These are phyloP conservation scores for Talaromyces sp. DNA, from an alignment of 2,329 filamentous ascomycete genomes.

Conservation along the genomic window DNA sequence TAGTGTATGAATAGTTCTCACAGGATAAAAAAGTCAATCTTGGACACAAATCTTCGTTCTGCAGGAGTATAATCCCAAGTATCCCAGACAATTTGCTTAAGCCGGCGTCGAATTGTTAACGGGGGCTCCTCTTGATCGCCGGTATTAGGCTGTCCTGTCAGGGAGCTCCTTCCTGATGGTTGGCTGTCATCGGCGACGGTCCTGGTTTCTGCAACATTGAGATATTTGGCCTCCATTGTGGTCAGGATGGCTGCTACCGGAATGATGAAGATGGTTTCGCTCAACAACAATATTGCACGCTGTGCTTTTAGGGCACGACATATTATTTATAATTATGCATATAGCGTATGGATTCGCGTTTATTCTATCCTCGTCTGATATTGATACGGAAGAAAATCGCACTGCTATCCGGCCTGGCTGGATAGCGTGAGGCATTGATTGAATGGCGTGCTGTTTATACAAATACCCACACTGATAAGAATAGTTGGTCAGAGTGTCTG, in stretches of 20 bases:
- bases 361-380: neutral
- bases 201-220: neutral
- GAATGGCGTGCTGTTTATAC: neutral
- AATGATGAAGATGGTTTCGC: neutral
- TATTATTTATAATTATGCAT: neutral
- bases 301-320: neutral
- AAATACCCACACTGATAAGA: neutral
- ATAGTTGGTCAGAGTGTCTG: no score
- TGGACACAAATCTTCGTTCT: constrained; percentile 8
- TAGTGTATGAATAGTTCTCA: neutral
- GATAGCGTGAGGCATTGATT: neutral
- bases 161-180: neutral
- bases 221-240: neutral
- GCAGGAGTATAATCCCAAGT: constrained; percentile 6
- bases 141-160: neutral
- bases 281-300: neutral
- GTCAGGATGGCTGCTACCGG: neutral
- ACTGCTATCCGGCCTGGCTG: neutral
- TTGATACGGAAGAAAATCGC: neutral
- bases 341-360: neutral
- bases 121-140: neutral
- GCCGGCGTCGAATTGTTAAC: neutral
- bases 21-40: constrained; percentile 10
- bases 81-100: constrained; percentile 8
- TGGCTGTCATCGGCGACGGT: neutral